These are phyloP conservation scores for Pseudonitzschia delicatissima DNA, from an alignment of 108 stramenopile genomes.

Conservation along the genomic window DNA sequence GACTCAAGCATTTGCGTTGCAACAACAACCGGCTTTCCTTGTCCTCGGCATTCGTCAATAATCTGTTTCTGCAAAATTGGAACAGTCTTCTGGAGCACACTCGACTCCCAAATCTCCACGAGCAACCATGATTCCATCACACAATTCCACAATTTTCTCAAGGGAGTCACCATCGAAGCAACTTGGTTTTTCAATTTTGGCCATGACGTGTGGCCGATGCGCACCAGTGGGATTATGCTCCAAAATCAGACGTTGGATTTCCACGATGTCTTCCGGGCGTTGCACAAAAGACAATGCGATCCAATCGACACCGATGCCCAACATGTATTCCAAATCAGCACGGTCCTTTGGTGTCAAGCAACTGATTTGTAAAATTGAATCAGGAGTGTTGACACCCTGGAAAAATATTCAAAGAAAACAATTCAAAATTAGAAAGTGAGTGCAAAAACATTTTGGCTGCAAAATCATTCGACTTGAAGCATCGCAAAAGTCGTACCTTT, in stretches of 20 bases:
- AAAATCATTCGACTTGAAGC: neutral
- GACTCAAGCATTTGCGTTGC: conserved; percentile 78
- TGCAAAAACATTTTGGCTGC: neutral
- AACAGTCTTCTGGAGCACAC: conserved; percentile 92
- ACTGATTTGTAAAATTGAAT: conserved; percentile 74
- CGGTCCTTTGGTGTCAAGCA: conserved; percentile 85
- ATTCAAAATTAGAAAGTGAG: neutral
- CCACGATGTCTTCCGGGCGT: conserved; percentile 64
- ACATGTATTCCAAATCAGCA: conserved; percentile 75
- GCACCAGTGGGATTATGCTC: conserved; percentile 37
- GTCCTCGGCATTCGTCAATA: conserved; percentile 85
- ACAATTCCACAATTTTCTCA: conserved; percentile 70
- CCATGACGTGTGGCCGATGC: conserved; percentile 62
- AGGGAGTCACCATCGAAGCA: conserved; percentile 60
- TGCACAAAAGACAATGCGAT: conserved; percentile 82
- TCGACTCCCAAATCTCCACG: conserved; percentile 97
- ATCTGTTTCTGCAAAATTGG: conserved; percentile 94
- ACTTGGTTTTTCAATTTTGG: conserved; percentile 72
- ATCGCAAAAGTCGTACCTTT: conserved; percentile 39
- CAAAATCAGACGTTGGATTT: conserved; percentile 51
- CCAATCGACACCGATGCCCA: conserved; percentile 74
- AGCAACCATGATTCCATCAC: conserved; percentile 97
- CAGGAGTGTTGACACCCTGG: conserved; percentile 83
- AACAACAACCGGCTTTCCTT: conserved; percentile 53
- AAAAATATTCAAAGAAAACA: neutral